Percentiles rank a stretch among this genome's conserved stretches.
Evolutionary conservation across 2,329 filamentous ascomycete species (phyloP).

Genomic region (Hypoxylon sp.): DNA sequence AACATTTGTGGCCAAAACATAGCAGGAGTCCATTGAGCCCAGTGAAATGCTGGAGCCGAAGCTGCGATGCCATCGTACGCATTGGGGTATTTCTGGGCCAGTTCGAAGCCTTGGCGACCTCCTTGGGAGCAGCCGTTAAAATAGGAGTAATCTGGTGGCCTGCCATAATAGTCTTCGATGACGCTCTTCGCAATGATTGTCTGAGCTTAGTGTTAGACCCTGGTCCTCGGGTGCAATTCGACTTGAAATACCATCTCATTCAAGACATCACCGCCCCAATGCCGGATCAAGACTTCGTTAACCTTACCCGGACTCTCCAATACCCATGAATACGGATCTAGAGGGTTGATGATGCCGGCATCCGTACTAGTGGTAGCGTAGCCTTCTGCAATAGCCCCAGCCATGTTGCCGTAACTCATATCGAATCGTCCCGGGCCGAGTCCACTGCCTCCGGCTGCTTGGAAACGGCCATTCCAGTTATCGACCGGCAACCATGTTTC

Average conservation of each 20-base stretch:
- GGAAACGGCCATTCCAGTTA: constrained; percentile 55
- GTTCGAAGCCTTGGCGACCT: constrained; percentile 66
- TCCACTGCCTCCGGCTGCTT: constrained; percentile 56
- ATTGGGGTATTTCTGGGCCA: constrained; percentile 64
- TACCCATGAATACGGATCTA: constrained; percentile 36
- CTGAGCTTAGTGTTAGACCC: constrained; percentile 31
- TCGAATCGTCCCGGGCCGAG: constrained; percentile 47
- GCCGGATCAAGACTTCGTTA: constrained; percentile 46
- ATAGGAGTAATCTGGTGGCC: constrained; percentile 60
- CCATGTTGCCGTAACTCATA: constrained; percentile 38
- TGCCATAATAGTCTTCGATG: constrained; percentile 56
- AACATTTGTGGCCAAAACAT: constrained; percentile 40
- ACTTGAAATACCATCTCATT: constrained; percentile 44
- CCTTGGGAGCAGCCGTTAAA: constrained; percentile 64
- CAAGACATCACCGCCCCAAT: constrained; percentile 48
- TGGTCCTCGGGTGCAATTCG: neutral
- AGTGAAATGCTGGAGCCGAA: constrained; percentile 53
- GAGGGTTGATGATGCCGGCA: constrained; percentile 41
- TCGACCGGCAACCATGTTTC: constrained; percentile 54
- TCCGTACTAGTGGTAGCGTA: constrained; percentile 49
- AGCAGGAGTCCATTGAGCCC: constrained; percentile 27
- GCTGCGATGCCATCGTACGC: constrained; percentile 68
- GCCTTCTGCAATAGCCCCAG: constrained; percentile 41
- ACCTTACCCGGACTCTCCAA: constrained; percentile 44
- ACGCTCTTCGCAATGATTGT: constrained; percentile 59